Percentiles rank a stretch among this genome's conserved stretches.
Conservation (phyloP, 2,329 filamentous ascomycete genomes). For the Fusarium foetens region DNA sequence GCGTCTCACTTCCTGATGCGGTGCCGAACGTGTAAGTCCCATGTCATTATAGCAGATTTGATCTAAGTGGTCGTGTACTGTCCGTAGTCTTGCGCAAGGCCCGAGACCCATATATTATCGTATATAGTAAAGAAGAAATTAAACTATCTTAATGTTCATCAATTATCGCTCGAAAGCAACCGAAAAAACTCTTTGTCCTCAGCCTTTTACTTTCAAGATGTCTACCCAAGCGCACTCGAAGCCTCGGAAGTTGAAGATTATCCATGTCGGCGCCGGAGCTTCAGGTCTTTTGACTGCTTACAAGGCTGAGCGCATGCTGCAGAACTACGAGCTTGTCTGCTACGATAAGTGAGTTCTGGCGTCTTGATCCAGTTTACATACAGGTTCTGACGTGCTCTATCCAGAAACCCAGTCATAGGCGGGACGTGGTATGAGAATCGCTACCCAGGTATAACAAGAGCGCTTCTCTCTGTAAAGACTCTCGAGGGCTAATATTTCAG, state of each 20-base stretch:
- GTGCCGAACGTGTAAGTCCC: neutral
- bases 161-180: rapidly evolving
- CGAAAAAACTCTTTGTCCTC: rapidly evolving
- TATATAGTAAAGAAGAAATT: neutral
- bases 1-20: neutral
- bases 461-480: rapidly evolving
- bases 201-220: neutral
- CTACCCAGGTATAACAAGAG: neutral
- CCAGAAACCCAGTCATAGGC: neutral
- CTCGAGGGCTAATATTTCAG: neutral
- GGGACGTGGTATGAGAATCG: neutral
- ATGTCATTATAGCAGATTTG: neutral
- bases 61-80: neutral
- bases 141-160: rapidly evolving
- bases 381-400: neutral
- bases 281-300: neutral
- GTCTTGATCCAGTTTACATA: rapidly evolving
- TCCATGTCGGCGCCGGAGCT: neutral
- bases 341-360: neutral
- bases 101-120: neutral
- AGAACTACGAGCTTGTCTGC: neutral
- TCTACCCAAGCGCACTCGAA: neutral
- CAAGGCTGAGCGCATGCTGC: neutral
- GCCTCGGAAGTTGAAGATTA: neutral
- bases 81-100: too few relatives aligned